Conservation (phyloP, 352 stramenopile genomes). For the Globisporangium barbulae region DNA sequence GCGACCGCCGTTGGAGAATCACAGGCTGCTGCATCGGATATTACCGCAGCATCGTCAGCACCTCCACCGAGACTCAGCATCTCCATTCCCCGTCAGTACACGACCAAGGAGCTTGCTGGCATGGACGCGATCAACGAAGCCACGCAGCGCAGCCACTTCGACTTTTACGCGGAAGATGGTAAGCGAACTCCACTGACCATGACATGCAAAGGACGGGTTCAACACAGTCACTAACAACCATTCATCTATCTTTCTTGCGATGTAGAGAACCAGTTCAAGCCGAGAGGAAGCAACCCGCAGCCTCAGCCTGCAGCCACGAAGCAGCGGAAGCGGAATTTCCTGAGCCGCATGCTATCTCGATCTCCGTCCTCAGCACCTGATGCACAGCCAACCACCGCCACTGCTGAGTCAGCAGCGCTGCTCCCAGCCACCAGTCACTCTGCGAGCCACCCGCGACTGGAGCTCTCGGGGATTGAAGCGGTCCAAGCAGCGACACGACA, state of each 20-base stretch:
- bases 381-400: not conserved
- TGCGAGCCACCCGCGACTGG: constrained; percentile 21
- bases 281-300: not conserved
- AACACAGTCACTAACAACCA: not conserved
- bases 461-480: constrained; percentile 41
- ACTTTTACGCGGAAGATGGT: constrained; percentile 27
- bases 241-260: not conserved
- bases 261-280: constrained; percentile 15
- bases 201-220: not conserved
- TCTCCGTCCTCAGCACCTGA: not conserved
- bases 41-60: not conserved
- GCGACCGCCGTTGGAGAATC: not conserved
- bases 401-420: not conserved
- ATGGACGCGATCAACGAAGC: constrained; percentile 28
- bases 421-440: not conserved
- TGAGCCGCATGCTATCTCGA: constrained; percentile 12
- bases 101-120: constrained; percentile 19
- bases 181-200: not conserved
- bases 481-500: constrained; percentile 34
- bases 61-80: not conserved
- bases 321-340: constrained; percentile 10
- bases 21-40: not conserved
- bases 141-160: constrained; percentile 27
- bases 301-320: not conserved
- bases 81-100: constrained; percentile 7